Conservation (phyloP, 2,329 filamentous ascomycete genomes). For the Calonectria crousiana region DNA sequence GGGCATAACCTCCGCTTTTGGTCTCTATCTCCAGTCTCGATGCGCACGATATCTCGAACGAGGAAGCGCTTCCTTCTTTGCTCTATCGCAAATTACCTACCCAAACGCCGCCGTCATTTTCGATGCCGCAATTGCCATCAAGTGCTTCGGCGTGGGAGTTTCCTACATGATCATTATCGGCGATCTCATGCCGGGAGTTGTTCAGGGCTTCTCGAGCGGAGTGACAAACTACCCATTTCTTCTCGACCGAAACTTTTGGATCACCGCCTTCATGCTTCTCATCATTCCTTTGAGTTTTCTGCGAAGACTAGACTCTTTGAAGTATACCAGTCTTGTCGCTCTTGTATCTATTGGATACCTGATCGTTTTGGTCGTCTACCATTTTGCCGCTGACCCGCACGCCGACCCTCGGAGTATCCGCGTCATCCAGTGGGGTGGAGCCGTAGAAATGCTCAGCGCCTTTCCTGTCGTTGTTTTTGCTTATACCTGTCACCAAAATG, state of each 20-base stretch:
- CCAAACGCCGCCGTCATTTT: conserved; percentile 96
- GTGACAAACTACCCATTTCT: conserved; percentile 76
- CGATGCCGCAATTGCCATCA: conserved; percentile 94
- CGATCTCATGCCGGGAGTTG: conserved; percentile 96
- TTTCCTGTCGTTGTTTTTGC: conserved; percentile 97
- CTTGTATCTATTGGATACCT: conserved; percentile 94
- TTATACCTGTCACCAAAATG: conserved; percentile 99
- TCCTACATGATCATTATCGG: conserved; percentile 99
- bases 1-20: conserved; percentile 88
- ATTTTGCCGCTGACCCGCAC: conserved; percentile 86
- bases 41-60: conserved; percentile 94
- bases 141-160: conserved; percentile 97
- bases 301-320: conserved; percentile 90
- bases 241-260: conserved; percentile 94
- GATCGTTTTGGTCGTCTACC: conserved; percentile 91
- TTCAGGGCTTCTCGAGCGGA: conserved; percentile 80
- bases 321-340: conserved; percentile 95
- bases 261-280: conserved; percentile 96
- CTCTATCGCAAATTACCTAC: conserved; percentile 96
- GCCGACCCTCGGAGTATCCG: conserved; percentile 80
- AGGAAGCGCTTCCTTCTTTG: conserved; percentile 91
- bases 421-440: conserved; percentile 82
- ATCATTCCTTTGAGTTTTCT: conserved; percentile 96
- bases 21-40: conserved; percentile 92
- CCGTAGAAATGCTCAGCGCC: conserved; percentile 83